Evolutionary conservation across 179 eudicot genomes (phyloP).

Genomic region (Beta corolliflora): DNA sequence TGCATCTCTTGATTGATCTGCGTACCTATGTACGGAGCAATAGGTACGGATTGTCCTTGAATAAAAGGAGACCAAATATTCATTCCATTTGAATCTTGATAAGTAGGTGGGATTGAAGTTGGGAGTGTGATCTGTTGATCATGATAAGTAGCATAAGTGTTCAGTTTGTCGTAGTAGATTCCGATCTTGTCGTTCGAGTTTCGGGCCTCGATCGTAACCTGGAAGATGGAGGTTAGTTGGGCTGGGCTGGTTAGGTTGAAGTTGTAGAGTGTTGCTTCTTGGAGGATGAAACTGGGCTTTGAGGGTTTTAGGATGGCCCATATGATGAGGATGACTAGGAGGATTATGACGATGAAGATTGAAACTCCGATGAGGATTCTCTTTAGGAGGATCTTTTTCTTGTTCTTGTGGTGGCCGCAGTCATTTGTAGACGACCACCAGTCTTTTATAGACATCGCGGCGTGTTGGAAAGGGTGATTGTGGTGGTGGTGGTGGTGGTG

Average conservation of each 20-base stretch:
- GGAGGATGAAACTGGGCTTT: conserved; percentile 63
- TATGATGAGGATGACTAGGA: conserved; percentile 44
- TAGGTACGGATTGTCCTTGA: conserved; percentile 59
- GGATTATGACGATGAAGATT: conserved; percentile 33
- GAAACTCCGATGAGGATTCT: conserved; percentile 23
- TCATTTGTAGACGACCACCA: too few species aligned
- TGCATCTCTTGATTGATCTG: conserved; percentile 45
- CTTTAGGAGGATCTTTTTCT: conserved; percentile 25
- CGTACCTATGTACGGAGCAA: conserved; percentile 68
- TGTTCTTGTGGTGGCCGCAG: conserved; percentile 55
- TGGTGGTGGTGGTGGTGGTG: conserved; percentile 14
- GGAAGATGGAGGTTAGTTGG: conserved; percentile 56
- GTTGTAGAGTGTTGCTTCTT: conserved; percentile 71
- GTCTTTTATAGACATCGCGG: conserved; percentile 28
- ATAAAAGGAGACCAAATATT: conserved; percentile 83
- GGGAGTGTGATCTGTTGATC: conserved; percentile 73
- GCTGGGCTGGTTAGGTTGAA: conserved; percentile 67
- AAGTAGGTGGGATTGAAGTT: conserved; percentile 61
- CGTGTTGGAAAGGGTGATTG: neutral
- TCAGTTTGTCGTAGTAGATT: conserved; percentile 64
- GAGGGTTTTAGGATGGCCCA: conserved; percentile 70
- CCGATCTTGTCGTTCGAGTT: conserved; percentile 70
- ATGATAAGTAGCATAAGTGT: conserved; percentile 58
- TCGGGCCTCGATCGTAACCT: conserved; percentile 60
- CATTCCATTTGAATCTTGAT: conserved; percentile 52